A percentile compares a stretch with the other conserved stretches of the same genome.
These are phyloP conservation scores for Achlya hypogyna DNA, from an alignment of 352 stramenopile species.

Conservation along the genomic window DNA sequence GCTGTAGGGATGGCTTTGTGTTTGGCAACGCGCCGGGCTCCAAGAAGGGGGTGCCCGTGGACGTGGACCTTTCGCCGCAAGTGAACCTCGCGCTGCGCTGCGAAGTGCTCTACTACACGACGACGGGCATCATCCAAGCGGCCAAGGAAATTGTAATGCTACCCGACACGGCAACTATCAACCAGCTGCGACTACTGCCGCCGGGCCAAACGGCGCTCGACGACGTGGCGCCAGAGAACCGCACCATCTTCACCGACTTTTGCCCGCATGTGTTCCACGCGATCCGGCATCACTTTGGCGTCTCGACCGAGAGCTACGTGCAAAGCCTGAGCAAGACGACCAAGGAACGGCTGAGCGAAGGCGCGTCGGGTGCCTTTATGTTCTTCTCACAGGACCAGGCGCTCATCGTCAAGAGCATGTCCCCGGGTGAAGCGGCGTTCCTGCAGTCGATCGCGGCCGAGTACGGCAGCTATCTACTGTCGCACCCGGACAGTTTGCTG, in stretches of 20 bases:
- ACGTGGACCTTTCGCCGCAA: conserved; percentile 78
- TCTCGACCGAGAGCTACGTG: conserved; percentile 77
- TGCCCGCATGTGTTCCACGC: conserved; percentile 79
- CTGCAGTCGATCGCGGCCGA: conserved; percentile 69
- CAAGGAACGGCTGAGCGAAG: conserved; percentile 80
- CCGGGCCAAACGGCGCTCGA: conserved; percentile 20
- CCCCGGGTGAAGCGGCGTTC: conserved; percentile 73
- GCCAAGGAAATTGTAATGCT: conserved; percentile 28
- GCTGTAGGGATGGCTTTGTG: neutral
- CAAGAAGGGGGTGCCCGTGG: conserved; percentile 73
- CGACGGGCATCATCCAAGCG: conserved; percentile 80
- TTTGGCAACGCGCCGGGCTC: neutral
- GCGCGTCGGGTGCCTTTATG: conserved; percentile 81
- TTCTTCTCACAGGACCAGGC: conserved; percentile 85
- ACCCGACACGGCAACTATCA: neutral
- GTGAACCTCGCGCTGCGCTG: conserved; percentile 77
- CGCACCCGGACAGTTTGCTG: conserved; percentile 70
- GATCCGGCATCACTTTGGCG: conserved; percentile 76
- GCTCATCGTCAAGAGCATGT: conserved; percentile 87
- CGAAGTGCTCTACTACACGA: conserved; percentile 84
- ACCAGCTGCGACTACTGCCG: neutral
- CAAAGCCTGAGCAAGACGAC: conserved; percentile 74
- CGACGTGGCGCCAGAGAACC: conserved; percentile 60
- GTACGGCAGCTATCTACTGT: conserved; percentile 73
- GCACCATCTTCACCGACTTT: conserved; percentile 82